A percentile compares a stretch with the other conserved stretches of the same genome.
phyloP scores from a whole-genome alignment of 2,329 filamentous ascomycete genomes.

The Trematosphaeria pertusa region DNA sequence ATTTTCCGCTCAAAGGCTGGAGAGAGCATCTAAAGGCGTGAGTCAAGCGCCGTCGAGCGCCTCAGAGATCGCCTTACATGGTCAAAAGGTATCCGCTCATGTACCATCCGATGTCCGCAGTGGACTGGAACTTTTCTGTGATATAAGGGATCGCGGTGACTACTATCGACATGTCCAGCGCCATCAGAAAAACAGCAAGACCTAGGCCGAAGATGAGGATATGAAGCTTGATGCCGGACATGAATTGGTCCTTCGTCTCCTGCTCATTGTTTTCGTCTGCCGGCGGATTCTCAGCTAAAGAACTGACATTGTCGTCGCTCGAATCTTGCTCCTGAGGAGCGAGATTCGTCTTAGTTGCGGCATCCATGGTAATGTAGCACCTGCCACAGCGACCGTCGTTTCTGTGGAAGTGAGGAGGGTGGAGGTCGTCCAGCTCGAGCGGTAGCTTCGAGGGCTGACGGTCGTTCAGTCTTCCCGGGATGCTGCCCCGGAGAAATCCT shows the following conservation, averaged over 20 bases:
- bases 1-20: constrained; percentile 50
- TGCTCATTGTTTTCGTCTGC: constrained; percentile 8
- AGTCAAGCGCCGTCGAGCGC: not conserved
- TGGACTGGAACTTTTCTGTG: constrained; percentile 56
- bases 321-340: too few relatives aligned
- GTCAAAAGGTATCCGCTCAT: constrained; percentile 45
- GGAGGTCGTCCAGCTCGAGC: too few relatives aligned
- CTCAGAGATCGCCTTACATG: constrained; percentile 12
- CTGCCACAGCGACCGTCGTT: too few relatives aligned
- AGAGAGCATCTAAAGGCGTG: constrained; percentile 22
- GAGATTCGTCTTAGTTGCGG: too few relatives aligned
- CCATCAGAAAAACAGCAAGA: constrained; percentile 27
- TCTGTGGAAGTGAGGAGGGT: too few relatives aligned
- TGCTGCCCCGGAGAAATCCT: too few relatives aligned
- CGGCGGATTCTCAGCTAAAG: too few relatives aligned
- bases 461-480: too few relatives aligned
- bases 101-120: constrained; percentile 60
- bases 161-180: constrained; percentile 44
- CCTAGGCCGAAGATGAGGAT: constrained; percentile 24
- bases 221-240: constrained; percentile 26
- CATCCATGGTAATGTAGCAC: too few relatives aligned
- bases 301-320: too few relatives aligned
- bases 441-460: too few relatives aligned
- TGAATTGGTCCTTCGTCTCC: constrained; percentile 18
- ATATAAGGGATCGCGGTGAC: constrained; percentile 58